A percentile compares a stretch with the other conserved stretches of the same genome.
Evolutionary conservation across 1,139 yeast genomes (phyloP).

Genomic region (Kluyveromyces sp.): DNA sequence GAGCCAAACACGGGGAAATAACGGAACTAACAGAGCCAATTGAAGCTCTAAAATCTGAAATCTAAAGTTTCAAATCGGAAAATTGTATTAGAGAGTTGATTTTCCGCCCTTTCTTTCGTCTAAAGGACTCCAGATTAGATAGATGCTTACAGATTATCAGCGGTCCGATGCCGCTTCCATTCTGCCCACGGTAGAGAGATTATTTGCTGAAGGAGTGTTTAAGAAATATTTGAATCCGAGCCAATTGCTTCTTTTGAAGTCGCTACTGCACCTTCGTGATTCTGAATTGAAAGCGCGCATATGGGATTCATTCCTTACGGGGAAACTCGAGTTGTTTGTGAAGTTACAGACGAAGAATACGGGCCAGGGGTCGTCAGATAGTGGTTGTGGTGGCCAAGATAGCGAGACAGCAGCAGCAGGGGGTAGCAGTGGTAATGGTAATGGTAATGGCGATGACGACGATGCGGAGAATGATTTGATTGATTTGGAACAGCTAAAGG

Average conservation of each 20-base stretch:
- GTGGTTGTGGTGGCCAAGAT: too few relatives aligned
- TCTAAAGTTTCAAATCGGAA: too few relatives aligned
- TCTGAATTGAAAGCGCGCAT: conserved; percentile 28
- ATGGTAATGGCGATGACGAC: conserved; percentile 21
- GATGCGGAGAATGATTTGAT: conserved; percentile 14
- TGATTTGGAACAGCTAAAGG: conserved; percentile 32
- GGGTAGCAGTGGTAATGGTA: conserved; percentile 11
- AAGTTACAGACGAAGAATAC: conserved; percentile 9
- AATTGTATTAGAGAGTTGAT: too few relatives aligned
- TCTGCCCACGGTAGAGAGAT: conserved; percentile 41
- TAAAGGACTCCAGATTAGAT: too few relatives aligned
- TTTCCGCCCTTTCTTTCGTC: too few relatives aligned
- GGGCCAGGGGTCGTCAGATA: conserved; percentile 3
- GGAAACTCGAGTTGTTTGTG: conserved; percentile 30
- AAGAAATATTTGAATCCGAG: conserved; percentile 54
- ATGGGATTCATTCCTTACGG: conserved; percentile 50
- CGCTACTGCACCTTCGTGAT: conserved; percentile 32
- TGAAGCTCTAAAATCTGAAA: too few relatives aligned
- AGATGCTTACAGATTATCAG: conserved; percentile 23
- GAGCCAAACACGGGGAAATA: too few relatives aligned
- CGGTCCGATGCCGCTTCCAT: conserved; percentile 26
- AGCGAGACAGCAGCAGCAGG: too few relatives aligned
- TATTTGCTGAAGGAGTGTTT: conserved; percentile 44
- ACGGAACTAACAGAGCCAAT: too few relatives aligned
- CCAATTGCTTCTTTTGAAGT: conserved; percentile 47